Percentiles rank a stretch among this genome's conserved stretches.
Conservation (phyloP, 2,329 filamentous ascomycete species). For the Didymella exigua region DNA sequence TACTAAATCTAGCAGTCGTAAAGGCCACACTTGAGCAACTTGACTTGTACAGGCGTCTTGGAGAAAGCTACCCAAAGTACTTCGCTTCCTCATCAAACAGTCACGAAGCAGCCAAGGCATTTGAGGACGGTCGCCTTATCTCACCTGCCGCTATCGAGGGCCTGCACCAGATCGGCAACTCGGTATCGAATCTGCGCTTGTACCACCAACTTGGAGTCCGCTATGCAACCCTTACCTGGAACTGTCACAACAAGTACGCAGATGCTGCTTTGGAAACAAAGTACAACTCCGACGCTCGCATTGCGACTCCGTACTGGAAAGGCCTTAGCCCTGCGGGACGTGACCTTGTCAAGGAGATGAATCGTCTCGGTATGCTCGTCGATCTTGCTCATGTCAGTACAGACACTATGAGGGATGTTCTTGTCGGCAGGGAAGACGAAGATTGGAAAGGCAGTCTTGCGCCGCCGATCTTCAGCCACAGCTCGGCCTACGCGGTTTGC, state of each 20-base stretch:
- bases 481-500: conserved; percentile 78
- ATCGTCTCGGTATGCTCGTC: conserved; percentile 91
- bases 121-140: conserved; percentile 45
- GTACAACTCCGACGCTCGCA: conserved; percentile 42
- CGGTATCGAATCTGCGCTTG: conserved; percentile 72
- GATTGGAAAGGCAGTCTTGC: conserved; percentile 75
- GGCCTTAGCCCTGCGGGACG: conserved; percentile 76
- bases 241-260: conserved; percentile 88
- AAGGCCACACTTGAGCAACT: conserved; percentile 74
- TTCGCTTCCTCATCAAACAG: conserved; percentile 70
- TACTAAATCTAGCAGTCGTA: conserved; percentile 56
- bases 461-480: conserved; percentile 89
- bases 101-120: conserved; percentile 64
- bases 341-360: conserved; percentile 83
- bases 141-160: conserved; percentile 58
- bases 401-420: conserved; percentile 84
- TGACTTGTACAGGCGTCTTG: conserved; percentile 71
- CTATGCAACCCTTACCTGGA: conserved; percentile 89
- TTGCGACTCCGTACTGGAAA: conserved; percentile 64
- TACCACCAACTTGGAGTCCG: conserved; percentile 81
- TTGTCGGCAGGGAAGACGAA: conserved; percentile 59
- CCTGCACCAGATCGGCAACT: conserved; percentile 92
- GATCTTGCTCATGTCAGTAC: conserved; percentile 80
- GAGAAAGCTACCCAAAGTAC: conserved; percentile 66
- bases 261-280: conserved; percentile 75